Evolutionary conservation across 495 filamentous ascomycete species (phyloP).

Genomic region (Neurospora sp.): DNA sequence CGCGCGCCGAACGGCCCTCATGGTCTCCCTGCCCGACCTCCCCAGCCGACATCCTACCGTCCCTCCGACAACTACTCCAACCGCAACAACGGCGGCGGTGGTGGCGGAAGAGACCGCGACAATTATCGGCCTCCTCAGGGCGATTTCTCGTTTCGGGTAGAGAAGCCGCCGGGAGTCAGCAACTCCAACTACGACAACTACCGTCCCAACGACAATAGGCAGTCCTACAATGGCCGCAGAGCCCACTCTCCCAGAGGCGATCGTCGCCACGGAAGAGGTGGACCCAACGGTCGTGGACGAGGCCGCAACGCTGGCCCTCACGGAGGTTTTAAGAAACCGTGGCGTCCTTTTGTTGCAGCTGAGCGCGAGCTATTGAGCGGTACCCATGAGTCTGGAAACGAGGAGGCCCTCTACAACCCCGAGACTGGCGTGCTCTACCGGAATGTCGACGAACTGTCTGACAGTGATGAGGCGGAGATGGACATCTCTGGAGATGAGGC

Average conservation of each 20-base stretch:
- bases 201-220: slow-evolving; percentile 5
- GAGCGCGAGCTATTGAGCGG: slow-evolving; percentile 31
- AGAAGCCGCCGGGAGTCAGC: slow-evolving; percentile 28
- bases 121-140: slow-evolving; percentile 28
- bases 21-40: slow-evolving; percentile 1
- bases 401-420: slow-evolving; percentile 27
- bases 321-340: background rate
- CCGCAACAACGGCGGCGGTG: slow-evolving; percentile 2
- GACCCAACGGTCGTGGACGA: background rate
- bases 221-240: background rate
- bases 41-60: background rate
- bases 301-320: background rate
- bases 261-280: background rate
- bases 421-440: slow-evolving; percentile 31
- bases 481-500: slow-evolving; percentile 45
- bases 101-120: slow-evolving; percentile 1
- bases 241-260: background rate
- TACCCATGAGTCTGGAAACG: slow-evolving; percentile 20
- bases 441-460: slow-evolving; percentile 51
- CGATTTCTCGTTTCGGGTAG: slow-evolving; percentile 37
- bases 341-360: slow-evolving; percentile 20
- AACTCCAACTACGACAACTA: slow-evolving; percentile 14
- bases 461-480: slow-evolving; percentile 68
- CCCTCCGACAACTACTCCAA: background rate
- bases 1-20: slow-evolving; percentile 2